A percentile compares a stretch with the other conserved stretches of the same genome.
These are phyloP conservation scores for Xylaria scruposa DNA, from an alignment of 495 filamentous ascomycete genomes.

Conservation along the genomic window DNA sequence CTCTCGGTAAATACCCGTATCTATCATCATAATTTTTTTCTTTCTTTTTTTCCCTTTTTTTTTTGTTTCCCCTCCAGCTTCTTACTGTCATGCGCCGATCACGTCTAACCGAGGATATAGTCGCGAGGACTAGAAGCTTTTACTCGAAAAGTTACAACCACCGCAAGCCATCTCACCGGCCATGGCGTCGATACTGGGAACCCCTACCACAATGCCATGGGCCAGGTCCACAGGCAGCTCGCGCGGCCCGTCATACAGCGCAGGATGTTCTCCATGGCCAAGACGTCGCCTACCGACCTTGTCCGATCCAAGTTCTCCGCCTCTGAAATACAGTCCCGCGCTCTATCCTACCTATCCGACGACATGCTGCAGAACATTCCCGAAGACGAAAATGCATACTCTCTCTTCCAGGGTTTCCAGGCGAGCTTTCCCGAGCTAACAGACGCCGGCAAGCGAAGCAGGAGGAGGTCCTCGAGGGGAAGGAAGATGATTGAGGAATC, in stretches of 20 bases:
- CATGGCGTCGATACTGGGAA: conserved; percentile 67
- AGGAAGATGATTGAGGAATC: conserved; percentile 74
- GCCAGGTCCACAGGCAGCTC: conserved; percentile 86
- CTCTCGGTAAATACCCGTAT: conserved; percentile 53
- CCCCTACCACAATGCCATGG: conserved; percentile 86
- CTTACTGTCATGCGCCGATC: conserved; percentile 22
- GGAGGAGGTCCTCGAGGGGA: conserved; percentile 71
- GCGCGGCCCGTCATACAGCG: conserved; percentile 82
- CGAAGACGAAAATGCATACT: conserved; percentile 83
- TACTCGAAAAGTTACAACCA: conserved; percentile 91
- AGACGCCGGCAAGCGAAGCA: conserved; percentile 70
- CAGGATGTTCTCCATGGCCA: conserved; percentile 85
- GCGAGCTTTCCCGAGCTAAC: conserved; percentile 82
- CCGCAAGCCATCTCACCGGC: conserved; percentile 86
- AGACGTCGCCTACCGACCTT: conserved; percentile 88
- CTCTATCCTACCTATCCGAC: conserved; percentile 86
- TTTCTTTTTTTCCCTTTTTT: neutral
- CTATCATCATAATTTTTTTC: neutral
- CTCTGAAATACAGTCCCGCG: conserved; percentile 92
- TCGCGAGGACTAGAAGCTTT: conserved; percentile 90
- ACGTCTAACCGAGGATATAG: conserved; percentile 53
- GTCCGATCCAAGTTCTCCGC: conserved; percentile 91
- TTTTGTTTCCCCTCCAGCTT: neutral
- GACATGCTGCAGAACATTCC: conserved; percentile 88
- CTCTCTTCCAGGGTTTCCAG: conserved; percentile 95